These are phyloP conservation scores for Ophiobolus disseminans DNA, from an alignment of 2,329 filamentous ascomycete species.

Conservation along the genomic window DNA sequence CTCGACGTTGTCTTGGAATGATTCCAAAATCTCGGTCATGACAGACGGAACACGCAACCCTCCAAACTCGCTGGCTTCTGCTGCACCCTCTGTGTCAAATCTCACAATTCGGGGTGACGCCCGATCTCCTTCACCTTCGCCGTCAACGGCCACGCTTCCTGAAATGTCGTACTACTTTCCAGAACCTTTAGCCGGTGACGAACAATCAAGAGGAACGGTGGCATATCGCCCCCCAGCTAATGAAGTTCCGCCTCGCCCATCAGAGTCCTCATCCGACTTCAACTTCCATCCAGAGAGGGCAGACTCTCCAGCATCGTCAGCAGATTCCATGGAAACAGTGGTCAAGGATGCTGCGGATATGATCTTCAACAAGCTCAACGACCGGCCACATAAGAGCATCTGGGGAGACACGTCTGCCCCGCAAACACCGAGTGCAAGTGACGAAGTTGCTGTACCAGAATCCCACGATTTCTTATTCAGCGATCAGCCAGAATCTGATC, in stretches of 20 bases:
- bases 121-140: slow-evolving; percentile 16
- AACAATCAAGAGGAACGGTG: slow-evolving; percentile 4
- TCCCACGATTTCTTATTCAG: slow-evolving; percentile 40
- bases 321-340: slow-evolving; percentile 26
- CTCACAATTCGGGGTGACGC: slow-evolving; percentile 10
- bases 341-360: slow-evolving; percentile 36
- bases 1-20: slow-evolving; percentile 14
- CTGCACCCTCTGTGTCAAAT: slow-evolving; percentile 21
- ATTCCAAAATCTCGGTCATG: slow-evolving; percentile 31
- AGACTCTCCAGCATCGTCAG: slow-evolving; percentile 31
- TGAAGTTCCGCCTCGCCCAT: slow-evolving; percentile 10
- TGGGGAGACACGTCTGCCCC: slow-evolving; percentile 23
- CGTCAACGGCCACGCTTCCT: slow-evolving; percentile 32
- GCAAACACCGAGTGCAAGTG: slow-evolving; percentile 14
- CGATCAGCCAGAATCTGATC: slow-evolving; percentile 9
- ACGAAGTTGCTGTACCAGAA: slow-evolving; percentile 27
- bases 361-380: slow-evolving; percentile 37
- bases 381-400: slow-evolving; percentile 23
- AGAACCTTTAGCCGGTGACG: slow-evolving; percentile 23
- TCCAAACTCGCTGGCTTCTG: slow-evolving; percentile 40
- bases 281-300: slow-evolving; percentile 13
- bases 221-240: slow-evolving; percentile 1
- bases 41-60: slow-evolving; percentile 36
- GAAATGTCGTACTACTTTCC: slow-evolving; percentile 39
- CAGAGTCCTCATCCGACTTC: slow-evolving; percentile 10